phyloP scores from a whole-genome alignment of 148 eudicot genomes.

The Limonium bicolor region DNA sequence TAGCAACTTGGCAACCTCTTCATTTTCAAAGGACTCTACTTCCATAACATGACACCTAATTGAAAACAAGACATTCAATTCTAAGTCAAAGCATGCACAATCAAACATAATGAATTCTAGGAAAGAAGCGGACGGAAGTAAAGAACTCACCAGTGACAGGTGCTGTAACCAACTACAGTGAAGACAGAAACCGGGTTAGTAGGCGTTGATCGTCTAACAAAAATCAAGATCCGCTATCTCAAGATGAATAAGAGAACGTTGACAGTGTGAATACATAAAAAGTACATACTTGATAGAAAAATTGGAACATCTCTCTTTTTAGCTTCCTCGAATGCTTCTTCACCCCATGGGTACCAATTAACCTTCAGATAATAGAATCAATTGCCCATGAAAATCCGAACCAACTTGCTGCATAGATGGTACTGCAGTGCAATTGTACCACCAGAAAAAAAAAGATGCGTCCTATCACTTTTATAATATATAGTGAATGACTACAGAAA shows the following conservation, averaged over 20 bases:
- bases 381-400: no score
- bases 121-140: not conserved
- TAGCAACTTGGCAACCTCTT: constrained; percentile 75
- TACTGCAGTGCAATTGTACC: no score
- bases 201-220: no score
- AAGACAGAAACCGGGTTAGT: constrained; percentile 6
- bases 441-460: no score
- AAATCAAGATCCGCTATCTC: no score
- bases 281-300: constrained; percentile 65
- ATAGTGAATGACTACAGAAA: no score
- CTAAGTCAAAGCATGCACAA: not conserved
- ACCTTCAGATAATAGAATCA: no score
- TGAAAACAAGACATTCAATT: constrained; percentile 5
- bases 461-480: no score
- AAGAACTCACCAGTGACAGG: constrained; percentile 83
- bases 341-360: constrained; percentile 99
- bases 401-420: no score
- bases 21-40: constrained; percentile 91
- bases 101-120: not conserved
- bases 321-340: constrained; percentile 91
- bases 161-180: constrained; percentile 88
- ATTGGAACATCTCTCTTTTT: constrained; percentile 77
- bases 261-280: no score
- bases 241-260: no score
- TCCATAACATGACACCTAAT: constrained; percentile 99